phyloP scores from a whole-genome alignment of 352 stramenopile genomes.

The Paralagenidium karlingii region DNA sequence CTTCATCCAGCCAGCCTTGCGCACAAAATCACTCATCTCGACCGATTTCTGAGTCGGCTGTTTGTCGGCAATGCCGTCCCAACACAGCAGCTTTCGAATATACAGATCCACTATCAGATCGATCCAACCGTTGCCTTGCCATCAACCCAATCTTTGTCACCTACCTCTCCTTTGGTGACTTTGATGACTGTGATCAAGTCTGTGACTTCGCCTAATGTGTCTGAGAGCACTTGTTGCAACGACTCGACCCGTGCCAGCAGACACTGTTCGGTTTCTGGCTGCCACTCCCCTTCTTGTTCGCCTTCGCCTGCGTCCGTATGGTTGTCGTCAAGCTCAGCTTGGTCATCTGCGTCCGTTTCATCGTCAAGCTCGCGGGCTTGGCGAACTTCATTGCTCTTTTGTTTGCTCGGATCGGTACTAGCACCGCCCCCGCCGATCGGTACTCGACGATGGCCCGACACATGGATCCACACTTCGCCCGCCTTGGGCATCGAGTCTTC shows the following conservation, averaged over 20 bases:
- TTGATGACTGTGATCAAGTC: constrained; percentile 67
- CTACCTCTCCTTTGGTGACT: constrained; percentile 53
- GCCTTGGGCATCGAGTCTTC: constrained; percentile 70
- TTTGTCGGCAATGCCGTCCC: constrained; percentile 37
- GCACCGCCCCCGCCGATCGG: constrained; percentile 16
- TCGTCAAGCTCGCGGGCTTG: neutral
- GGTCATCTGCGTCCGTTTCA: neutral
- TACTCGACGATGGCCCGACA: constrained; percentile 41
- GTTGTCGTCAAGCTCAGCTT: neutral
- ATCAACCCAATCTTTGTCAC: neutral
- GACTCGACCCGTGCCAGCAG: constrained; percentile 13
- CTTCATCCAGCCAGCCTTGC: constrained; percentile 53
- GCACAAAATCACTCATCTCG: constrained; percentile 66
- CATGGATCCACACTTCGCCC: constrained; percentile 61
- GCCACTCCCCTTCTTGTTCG: constrained; percentile 1
- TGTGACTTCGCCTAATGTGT: constrained; percentile 28
- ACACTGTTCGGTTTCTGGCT: neutral
- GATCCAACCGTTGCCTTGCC: neutral
- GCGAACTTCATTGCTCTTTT: constrained; percentile 6
- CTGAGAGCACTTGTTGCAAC: constrained; percentile 30
- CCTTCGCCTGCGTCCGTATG: too few species aligned
- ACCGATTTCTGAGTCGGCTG: constrained; percentile 34
- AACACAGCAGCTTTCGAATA: constrained; percentile 39
- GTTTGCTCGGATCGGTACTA: constrained; percentile 17
- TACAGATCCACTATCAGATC: neutral